Evolutionary conservation across 2,329 filamentous ascomycete species (phyloP).

Genomic region (Hypoxylon sp.): DNA sequence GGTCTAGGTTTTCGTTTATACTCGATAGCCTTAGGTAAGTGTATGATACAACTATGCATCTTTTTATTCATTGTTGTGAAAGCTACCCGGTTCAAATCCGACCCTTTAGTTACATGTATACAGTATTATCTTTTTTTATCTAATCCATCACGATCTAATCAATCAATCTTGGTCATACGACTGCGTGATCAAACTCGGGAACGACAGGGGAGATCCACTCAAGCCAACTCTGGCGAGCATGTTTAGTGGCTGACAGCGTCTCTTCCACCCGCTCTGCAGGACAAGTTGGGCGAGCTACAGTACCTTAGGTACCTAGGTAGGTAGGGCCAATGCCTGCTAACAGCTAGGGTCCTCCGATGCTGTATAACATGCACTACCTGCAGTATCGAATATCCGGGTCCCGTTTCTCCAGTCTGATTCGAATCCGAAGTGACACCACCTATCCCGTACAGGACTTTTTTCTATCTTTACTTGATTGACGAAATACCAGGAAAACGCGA

Average conservation of each 20-base stretch:
- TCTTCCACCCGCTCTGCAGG: slow-evolving; percentile 26
- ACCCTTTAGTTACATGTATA: no score
- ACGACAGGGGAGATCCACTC: slow-evolving; percentile 24
- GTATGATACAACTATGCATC: neutral
- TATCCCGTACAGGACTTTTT: neutral
- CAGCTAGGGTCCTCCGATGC: slow-evolving; percentile 24
- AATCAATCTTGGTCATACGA: slow-evolving; percentile 45
- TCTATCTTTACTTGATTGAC: neutral
- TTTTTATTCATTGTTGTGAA: neutral
- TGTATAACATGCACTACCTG: slow-evolving; percentile 25
- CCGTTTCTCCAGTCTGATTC: slow-evolving; percentile 10
- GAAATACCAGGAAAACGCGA: neutral
- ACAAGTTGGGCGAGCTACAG: slow-evolving; percentile 38
- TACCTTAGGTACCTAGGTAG: no score
- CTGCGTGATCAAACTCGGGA: slow-evolving; percentile 25
- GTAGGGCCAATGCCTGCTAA: slow-evolving; percentile 21
- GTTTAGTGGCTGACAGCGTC: slow-evolving; percentile 26
- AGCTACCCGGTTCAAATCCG: slow-evolving; percentile 2
- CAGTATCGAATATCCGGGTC: slow-evolving; percentile 15
- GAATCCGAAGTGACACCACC: slow-evolving; percentile 1
- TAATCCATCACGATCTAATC: slow-evolving; percentile 47
- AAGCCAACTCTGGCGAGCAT: slow-evolving; percentile 16
- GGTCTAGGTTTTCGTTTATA: neutral
- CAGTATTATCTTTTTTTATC: slow-evolving; percentile 44
- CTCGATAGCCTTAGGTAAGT: neutral